Conservation (phyloP, 441 rosid genomes). For the Melastoma candidum region DNA sequence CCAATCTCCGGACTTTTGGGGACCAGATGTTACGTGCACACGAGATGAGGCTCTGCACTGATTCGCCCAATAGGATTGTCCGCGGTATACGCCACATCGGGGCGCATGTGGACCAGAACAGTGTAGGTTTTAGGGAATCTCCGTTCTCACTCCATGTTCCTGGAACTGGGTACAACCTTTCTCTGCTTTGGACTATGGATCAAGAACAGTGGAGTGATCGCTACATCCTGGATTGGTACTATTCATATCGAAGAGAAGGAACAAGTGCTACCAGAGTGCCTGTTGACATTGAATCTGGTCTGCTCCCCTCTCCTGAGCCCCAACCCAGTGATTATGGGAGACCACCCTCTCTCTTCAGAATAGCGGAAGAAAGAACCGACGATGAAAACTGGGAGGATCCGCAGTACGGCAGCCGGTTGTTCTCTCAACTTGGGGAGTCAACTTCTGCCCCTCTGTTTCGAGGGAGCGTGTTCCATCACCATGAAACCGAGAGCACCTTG, state of each 20-base stretch:
- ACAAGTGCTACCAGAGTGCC: slow-evolving; percentile 15
- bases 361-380: slow-evolving; percentile 15
- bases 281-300: slow-evolving; percentile 3
- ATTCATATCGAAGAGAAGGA: slow-evolving; percentile 38
- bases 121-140: slow-evolving; percentile 35
- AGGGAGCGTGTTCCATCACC: slow-evolving; percentile 61
- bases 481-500: slow-evolving; percentile 23
- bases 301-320: slow-evolving; percentile 19
- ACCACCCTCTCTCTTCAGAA: slow-evolving; percentile 29
- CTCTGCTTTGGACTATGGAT: slow-evolving; percentile 63
- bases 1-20: too few relatives aligned
- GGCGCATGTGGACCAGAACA: slow-evolving; percentile 35
- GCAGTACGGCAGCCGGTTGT: slow-evolving; percentile 24
- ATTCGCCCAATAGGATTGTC: slow-evolving; percentile 40
- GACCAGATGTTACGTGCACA: slow-evolving; percentile 43
- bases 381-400: slow-evolving; percentile 27
- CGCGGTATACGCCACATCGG: slow-evolving; percentile 36
- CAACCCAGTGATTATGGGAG: slow-evolving; percentile 37
- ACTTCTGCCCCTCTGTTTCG: slow-evolving; percentile 58
- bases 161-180: slow-evolving; percentile 30
- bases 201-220: slow-evolving; percentile 65
- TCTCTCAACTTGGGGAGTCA: slow-evolving; percentile 48
- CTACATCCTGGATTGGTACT: slow-evolving; percentile 87
- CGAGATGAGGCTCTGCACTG: slow-evolving; percentile 23
- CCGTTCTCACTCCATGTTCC: slow-evolving; percentile 22